A percentile compares a stretch with the other conserved stretches of the same genome.
These are phyloP conservation scores for Polytrichum formosum DNA, from an alignment of 225 moss, liverwort and hornwort genomes.

Conservation along the genomic window DNA sequence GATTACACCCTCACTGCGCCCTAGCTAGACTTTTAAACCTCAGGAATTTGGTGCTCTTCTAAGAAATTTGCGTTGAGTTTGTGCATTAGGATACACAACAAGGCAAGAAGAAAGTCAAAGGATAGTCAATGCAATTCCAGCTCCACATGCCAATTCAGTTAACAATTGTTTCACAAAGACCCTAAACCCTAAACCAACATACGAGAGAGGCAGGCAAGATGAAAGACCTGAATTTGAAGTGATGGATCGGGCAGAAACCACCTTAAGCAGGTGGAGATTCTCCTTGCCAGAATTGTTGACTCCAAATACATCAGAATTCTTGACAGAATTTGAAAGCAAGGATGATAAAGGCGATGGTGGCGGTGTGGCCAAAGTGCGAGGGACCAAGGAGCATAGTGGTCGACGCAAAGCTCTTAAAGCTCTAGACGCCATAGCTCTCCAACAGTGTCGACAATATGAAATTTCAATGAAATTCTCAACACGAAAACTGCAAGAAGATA, in stretches of 20 bases:
- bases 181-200: neutral
- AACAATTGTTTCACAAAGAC: neutral
- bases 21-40: too few species aligned
- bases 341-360: neutral
- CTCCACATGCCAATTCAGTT: neutral
- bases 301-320: neutral
- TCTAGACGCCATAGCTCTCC: conserved; percentile 26
- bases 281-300: conserved; percentile 5
- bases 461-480: neutral
- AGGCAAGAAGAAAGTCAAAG: neutral
- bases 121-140: neutral
- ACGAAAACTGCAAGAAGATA: neutral
- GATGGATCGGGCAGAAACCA: conserved; percentile 21
- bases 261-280: conserved; percentile 8
- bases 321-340: neutral
- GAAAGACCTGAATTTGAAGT: conserved; percentile 28
- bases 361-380: conserved; percentile 12
- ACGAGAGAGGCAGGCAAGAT: neutral
- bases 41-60: too few species aligned
- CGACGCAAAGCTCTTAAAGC: conserved; percentile 37
- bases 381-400: conserved; percentile 24
- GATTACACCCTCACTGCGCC: too few species aligned
- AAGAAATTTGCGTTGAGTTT: too few species aligned
- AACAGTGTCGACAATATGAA: neutral
- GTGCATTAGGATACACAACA: neutral